These are phyloP conservation scores for Cyberlindnera mycetangii DNA, from an alignment of 805 yeast species.

Conservation along the genomic window DNA sequence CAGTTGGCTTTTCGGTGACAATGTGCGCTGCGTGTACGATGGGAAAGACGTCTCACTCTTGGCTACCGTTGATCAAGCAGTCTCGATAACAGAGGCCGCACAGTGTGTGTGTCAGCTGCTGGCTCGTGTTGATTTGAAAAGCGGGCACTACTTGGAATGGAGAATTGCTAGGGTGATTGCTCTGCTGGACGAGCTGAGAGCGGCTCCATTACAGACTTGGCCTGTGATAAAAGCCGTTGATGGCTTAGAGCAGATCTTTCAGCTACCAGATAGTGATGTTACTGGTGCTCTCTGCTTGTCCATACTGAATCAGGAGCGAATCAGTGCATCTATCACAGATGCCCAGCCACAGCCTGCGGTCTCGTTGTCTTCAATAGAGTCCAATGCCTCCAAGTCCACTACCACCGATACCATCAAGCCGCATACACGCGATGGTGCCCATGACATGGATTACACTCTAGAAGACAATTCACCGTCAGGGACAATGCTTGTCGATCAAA, in stretches of 20 bases:
- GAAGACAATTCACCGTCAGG: no score
- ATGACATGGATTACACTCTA: neutral
- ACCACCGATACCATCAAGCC: no score
- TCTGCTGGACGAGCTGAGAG: neutral
- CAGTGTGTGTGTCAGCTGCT: neutral
- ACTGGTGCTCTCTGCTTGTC: neutral
- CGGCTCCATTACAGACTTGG: neutral
- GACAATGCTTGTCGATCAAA: neutral
- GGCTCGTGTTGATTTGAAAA: neutral
- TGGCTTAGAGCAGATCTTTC: neutral
- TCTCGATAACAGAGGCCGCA: neutral
- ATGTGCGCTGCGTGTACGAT: neutral
- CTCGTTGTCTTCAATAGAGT: neutral
- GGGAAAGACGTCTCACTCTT: neutral
- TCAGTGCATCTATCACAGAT: no score
- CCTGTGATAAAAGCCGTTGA: neutral
- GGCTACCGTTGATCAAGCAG: neutral
- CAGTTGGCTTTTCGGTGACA: constrained; percentile 1
- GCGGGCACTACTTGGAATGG: neutral
- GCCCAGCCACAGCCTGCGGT: neutral
- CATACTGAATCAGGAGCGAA: no score
- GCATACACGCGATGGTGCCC: neutral
- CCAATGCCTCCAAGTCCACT: neutral
- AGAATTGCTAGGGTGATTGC: neutral
- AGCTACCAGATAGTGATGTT: neutral